These are phyloP conservation scores for Citrus reticulata DNA, from an alignment of 345 rosid genomes.

Conservation along the genomic window DNA sequence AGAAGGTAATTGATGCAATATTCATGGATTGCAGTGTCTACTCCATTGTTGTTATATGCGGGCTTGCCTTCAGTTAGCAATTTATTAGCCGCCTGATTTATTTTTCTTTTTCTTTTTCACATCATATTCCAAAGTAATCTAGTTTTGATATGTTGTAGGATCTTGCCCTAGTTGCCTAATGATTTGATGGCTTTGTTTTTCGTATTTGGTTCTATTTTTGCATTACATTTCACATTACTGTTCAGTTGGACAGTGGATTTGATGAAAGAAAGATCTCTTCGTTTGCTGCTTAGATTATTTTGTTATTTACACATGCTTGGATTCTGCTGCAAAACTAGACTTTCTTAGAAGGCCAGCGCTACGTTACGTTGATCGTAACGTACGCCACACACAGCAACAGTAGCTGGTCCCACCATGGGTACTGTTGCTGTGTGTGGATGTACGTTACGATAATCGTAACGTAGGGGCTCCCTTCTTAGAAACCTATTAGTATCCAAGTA, in stretches of 20 bases:
- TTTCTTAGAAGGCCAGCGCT: not conserved
- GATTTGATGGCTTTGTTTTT: slow-evolving; percentile 1
- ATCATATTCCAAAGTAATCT: not conserved
- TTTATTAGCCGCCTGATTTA: slow-evolving; percentile 11
- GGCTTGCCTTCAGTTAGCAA: slow-evolving; percentile 37
- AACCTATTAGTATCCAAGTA: not conserved
- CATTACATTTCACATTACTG: not conserved
- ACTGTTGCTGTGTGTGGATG: too few species aligned
- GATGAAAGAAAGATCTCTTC: not conserved
- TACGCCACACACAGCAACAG: too few species aligned
- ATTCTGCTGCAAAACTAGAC: not conserved
- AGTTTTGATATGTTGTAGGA: not conserved
- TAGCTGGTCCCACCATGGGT: too few species aligned
- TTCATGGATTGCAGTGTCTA: slow-evolving; percentile 71
- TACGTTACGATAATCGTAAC: too few species aligned
- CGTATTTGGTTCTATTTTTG: not conserved
- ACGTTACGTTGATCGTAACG: too few species aligned
- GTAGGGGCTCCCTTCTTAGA: too few species aligned
- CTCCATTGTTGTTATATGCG: slow-evolving; percentile 49
- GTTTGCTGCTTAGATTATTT: not conserved
- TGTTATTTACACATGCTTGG: not conserved
- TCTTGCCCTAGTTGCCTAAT: not conserved
- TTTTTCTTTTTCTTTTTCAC: not conserved
- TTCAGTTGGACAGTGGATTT: not conserved
- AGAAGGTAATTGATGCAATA: slow-evolving; percentile 63